A percentile compares a stretch with the other conserved stretches of the same genome.
Evolutionary conservation across 2,329 filamentous ascomycete species (phyloP).

Genomic region (Paecilomyces sp.): DNA sequence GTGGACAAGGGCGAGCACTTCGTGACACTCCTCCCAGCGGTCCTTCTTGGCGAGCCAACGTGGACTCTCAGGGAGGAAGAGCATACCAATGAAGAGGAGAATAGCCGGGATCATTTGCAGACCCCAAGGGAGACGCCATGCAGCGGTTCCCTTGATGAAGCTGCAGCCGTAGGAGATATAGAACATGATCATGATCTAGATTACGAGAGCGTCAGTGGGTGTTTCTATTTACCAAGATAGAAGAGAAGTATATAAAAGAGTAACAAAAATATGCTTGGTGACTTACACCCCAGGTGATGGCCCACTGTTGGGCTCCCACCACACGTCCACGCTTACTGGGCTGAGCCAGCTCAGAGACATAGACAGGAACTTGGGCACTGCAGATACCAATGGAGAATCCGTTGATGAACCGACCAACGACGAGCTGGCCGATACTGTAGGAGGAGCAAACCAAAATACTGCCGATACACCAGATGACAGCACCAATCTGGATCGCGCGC

Average conservation of each 20-base stretch:
- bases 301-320: constrained; percentile 66
- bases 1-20: constrained; percentile 51
- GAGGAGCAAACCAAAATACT: constrained; percentile 56
- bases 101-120: constrained; percentile 52
- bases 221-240: background rate
- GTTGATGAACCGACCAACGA: constrained; percentile 63
- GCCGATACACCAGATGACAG: constrained; percentile 48
- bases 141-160: constrained; percentile 50
- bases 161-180: constrained; percentile 56
- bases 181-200: constrained; percentile 59
- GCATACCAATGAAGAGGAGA: constrained; percentile 46
- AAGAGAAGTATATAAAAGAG: background rate
- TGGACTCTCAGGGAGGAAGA: constrained; percentile 56
- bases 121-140: constrained; percentile 60
- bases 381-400: constrained; percentile 69
- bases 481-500: constrained; percentile 46
- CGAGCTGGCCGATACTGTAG: constrained; percentile 63
- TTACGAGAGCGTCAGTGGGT: background rate
- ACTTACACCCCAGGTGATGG: constrained; percentile 57
- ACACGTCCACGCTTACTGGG: constrained; percentile 52
- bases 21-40: constrained; percentile 56
- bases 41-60: constrained; percentile 60
- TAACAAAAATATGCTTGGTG: background rate
- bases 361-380: constrained; percentile 63
- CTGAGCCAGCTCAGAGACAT: constrained; percentile 60